Conservation (phyloP, 1,139 yeast genomes). For the Protomyces inundatus region DNA sequence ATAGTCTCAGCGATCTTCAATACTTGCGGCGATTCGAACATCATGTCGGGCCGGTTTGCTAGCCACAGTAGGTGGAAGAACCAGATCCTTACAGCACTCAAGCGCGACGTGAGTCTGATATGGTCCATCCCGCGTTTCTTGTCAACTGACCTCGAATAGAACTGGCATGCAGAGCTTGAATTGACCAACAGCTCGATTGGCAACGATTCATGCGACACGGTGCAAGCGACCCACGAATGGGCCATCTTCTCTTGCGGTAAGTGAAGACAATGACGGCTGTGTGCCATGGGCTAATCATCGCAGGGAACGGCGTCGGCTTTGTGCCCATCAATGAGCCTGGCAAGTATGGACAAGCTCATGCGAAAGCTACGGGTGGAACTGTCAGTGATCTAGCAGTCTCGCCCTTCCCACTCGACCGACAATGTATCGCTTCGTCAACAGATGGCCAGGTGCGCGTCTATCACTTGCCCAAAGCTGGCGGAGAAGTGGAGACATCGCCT, state of each 20-base stretch:
- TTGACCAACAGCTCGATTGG: constrained; percentile 15
- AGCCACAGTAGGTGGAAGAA: constrained; percentile 6
- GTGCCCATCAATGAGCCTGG: constrained; percentile 15
- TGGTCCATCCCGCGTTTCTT: neutral
- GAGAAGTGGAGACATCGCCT: neutral
- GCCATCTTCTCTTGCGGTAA: constrained; percentile 13
- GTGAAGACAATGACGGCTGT: neutral
- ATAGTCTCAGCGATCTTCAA: too few species aligned
- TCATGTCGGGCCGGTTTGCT: neutral
- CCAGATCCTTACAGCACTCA: constrained; percentile 19
- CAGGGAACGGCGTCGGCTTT: constrained; percentile 6
- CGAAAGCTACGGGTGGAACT: constrained; percentile 12
- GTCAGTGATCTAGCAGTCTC: constrained; percentile 16
- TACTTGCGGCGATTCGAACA: too few species aligned
- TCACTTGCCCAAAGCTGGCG: neutral
- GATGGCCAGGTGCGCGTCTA: constrained; percentile 17
- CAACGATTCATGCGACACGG: constrained; percentile 13
- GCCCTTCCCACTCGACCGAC: constrained; percentile 15
- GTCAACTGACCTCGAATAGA: neutral
- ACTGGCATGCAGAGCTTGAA: constrained; percentile 14
- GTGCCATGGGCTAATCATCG: neutral
- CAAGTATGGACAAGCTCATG: constrained; percentile 17
- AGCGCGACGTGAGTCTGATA: neutral
- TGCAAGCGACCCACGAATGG: constrained; percentile 16
- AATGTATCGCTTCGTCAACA: constrained; percentile 6